Conservation (phyloP, 805 yeast species). For the Candida palmyrensis region DNA sequence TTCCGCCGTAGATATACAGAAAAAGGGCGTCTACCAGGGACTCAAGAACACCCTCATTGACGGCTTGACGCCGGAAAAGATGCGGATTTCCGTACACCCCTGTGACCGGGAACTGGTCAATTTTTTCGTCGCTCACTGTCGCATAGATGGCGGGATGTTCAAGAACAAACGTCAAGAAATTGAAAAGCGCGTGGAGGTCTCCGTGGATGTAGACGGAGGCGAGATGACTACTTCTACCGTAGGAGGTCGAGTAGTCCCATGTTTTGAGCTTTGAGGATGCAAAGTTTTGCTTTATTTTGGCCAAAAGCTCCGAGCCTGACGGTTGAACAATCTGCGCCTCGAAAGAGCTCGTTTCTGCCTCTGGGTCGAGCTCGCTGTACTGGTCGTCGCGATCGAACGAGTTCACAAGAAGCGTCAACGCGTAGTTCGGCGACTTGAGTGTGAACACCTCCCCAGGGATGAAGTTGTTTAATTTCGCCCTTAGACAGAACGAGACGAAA, state of each 20-base stretch:
- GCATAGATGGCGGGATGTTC: not conserved
- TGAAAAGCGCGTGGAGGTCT: slow-evolving; percentile 15
- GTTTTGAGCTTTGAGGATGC: not conserved
- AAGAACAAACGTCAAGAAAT: slow-evolving; percentile 7
- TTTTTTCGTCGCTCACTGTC: slow-evolving; percentile 11
- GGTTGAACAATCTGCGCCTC: not conserved
- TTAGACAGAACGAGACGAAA: slow-evolving; percentile 20
- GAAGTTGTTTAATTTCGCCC: slow-evolving; percentile 22
- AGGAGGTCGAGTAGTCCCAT: slow-evolving; percentile 3
- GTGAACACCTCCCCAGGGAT: slow-evolving; percentile 19
- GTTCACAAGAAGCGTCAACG: slow-evolving; percentile 7
- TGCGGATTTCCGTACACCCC: slow-evolving; percentile 13
- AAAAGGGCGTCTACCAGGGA: slow-evolving; percentile 1
- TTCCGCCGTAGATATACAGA: slow-evolving; percentile 1
- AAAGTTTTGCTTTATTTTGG: no score
- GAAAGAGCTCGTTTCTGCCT: not conserved
- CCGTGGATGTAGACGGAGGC: slow-evolving; percentile 11
- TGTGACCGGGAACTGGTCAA: slow-evolving; percentile 11
- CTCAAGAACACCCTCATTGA: not conserved
- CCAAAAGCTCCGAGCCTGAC: no score
- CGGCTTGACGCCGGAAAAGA: slow-evolving; percentile 11
- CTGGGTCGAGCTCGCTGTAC: not conserved
- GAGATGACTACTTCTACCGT: not conserved
- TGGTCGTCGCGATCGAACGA: not conserved
- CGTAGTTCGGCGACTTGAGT: slow-evolving; percentile 28